phyloP scores from a whole-genome alignment of 2,329 filamentous ascomycete species.

The Stenocarpella maydis region DNA sequence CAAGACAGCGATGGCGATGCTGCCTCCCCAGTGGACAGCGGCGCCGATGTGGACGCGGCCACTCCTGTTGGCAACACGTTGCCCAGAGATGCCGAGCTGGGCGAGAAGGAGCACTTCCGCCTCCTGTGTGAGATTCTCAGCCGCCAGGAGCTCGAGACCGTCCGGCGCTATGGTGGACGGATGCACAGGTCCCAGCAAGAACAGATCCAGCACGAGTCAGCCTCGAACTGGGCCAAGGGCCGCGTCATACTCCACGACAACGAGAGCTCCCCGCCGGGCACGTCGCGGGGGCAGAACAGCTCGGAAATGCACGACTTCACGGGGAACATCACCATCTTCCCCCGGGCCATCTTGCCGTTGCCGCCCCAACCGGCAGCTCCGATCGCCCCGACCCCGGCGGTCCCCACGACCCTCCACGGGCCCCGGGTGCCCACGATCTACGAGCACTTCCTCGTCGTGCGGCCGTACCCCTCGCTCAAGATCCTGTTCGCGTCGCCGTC shows the following conservation, averaged over 20 bases:
- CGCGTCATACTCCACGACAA: conserved; percentile 47
- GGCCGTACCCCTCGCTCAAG: conserved; percentile 70
- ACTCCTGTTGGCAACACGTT: neutral
- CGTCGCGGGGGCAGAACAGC: conserved; percentile 24
- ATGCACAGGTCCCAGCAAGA: conserved; percentile 63
- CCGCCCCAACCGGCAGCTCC: neutral
- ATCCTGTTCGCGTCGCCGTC: conserved; percentile 75
- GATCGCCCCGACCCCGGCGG: neutral
- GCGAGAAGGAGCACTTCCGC: conserved; percentile 64
- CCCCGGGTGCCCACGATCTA: conserved; percentile 49
- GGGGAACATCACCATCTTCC: conserved; percentile 19
- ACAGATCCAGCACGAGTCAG: conserved; percentile 41
- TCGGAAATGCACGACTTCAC: conserved; percentile 19
- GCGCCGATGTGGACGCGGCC: conserved; percentile 1
- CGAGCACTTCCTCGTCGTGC: conserved; percentile 69
- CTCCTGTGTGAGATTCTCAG: conserved; percentile 76
- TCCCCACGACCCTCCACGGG: neutral
- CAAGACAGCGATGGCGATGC: neutral
- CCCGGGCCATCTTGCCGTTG: neutral
- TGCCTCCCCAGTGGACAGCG: conserved; percentile 1
- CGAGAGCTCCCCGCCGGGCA: conserved; percentile 34
- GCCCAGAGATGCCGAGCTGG: neutral
- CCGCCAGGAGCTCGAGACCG: conserved; percentile 69
- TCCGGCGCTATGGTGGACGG: conserved; percentile 68
- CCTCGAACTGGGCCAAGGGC: conserved; percentile 51